phyloP scores from a whole-genome alignment of 2,329 filamentous ascomycete species.

The Talaromyces sp. region DNA sequence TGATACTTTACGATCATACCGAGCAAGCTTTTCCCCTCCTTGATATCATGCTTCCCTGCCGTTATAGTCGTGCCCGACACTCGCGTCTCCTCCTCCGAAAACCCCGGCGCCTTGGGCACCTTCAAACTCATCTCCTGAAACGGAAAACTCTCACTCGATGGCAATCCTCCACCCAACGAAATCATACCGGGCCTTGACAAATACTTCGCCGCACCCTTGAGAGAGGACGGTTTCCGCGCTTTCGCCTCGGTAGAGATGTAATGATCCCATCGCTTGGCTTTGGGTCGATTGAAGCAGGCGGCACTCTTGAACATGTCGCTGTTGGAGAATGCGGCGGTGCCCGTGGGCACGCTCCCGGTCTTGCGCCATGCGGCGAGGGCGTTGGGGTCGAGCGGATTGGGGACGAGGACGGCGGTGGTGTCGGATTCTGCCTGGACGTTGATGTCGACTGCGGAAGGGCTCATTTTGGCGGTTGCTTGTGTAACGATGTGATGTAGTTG shows the following conservation, averaged over 20 bases:
- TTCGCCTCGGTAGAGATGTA: constrained; percentile 56
- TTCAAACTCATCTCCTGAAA: constrained; percentile 73
- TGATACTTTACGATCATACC: constrained; percentile 3
- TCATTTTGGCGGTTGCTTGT: constrained; percentile 23
- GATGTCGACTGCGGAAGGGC: constrained; percentile 29
- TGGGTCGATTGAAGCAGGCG: constrained; percentile 59
- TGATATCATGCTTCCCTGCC: constrained; percentile 80
- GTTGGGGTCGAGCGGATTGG: constrained; percentile 57
- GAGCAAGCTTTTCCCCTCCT: constrained; percentile 42
- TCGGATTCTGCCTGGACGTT: constrained; percentile 35
- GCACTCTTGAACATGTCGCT: constrained; percentile 80
- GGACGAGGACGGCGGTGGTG: constrained; percentile 34
- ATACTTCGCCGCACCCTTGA: constrained; percentile 78
- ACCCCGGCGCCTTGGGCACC: constrained; percentile 65
- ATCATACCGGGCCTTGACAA: constrained; percentile 74
- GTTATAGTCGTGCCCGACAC: constrained; percentile 58
- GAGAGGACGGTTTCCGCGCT: constrained; percentile 59
- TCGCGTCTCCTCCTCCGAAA: constrained; percentile 66
- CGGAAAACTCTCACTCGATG: constrained; percentile 89
- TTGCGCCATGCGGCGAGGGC: constrained; percentile 65
- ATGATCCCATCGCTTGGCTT: constrained; percentile 75
- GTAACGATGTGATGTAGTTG: neutral
- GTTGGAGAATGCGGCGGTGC: constrained; percentile 71
- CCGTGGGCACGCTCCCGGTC: constrained; percentile 70
- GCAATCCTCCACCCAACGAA: constrained; percentile 87